These are phyloP conservation scores for Globisporangium camurandrum DNA, from an alignment of 352 stramenopile species.

Conservation along the genomic window DNA sequence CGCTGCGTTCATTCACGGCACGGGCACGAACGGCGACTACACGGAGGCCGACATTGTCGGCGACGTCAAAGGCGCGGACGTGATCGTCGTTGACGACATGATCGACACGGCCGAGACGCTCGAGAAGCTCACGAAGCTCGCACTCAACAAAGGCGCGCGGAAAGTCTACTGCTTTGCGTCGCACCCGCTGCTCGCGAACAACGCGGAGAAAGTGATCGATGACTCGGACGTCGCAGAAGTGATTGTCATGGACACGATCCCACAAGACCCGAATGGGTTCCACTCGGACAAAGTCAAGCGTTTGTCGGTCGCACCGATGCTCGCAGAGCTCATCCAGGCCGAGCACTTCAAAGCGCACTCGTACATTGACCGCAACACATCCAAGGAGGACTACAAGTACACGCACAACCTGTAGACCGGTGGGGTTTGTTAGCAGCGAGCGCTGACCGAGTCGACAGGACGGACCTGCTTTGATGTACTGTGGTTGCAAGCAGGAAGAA, in stretches of 20 bases:
- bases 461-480: too few relatives aligned
- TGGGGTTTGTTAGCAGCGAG: too few relatives aligned
- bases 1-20: slow-evolving; percentile 77
- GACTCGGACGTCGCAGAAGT: slow-evolving; percentile 77
- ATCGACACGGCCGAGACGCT: slow-evolving; percentile 85
- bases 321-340: slow-evolving; percentile 88
- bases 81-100: slow-evolving; percentile 91
- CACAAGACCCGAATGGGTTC: slow-evolving; percentile 37
- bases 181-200: slow-evolving; percentile 84
- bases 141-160: slow-evolving; percentile 74
- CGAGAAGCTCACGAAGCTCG: slow-evolving; percentile 70
- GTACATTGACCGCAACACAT: slow-evolving; percentile 84
- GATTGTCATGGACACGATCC: slow-evolving; percentile 89
- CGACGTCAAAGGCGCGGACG: slow-evolving; percentile 82
- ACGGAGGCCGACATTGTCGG: slow-evolving; percentile 82
- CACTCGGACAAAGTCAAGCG: slow-evolving; percentile 86
- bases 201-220: slow-evolving; percentile 83
- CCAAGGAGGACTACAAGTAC: slow-evolving; percentile 82
- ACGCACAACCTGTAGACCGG: slow-evolving; percentile 66
- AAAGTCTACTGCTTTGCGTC: slow-evolving; percentile 89
- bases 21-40: slow-evolving; percentile 40
- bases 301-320: slow-evolving; percentile 80
- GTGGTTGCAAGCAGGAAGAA: too few relatives aligned
- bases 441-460: too few relatives aligned
- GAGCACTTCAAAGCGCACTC: slow-evolving; percentile 88